These are phyloP conservation scores for Botryotinia calthae DNA, from an alignment of 2,329 filamentous ascomycete genomes.

Conservation along the genomic window DNA sequence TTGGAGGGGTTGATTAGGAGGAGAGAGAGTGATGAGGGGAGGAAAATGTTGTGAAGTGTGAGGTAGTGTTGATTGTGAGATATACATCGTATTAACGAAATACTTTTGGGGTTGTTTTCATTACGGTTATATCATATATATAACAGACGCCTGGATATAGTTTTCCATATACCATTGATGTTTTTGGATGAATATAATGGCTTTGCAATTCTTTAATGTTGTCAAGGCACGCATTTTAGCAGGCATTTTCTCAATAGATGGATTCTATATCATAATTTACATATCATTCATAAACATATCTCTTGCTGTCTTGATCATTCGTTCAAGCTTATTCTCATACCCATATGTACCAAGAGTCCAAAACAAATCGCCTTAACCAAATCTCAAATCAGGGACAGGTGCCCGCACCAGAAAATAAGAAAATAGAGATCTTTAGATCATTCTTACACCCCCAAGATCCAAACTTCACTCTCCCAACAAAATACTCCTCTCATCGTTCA, in stretches of 20 bases:
- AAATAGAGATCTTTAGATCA: neutral
- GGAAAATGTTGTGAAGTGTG: neutral
- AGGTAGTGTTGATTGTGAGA: neutral
- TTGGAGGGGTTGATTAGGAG: constrained; percentile 22
- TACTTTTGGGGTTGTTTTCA: no score
- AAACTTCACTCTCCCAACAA: constrained; percentile 25
- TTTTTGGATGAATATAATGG: neutral
- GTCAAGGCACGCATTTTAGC: neutral
- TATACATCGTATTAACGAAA: neutral
- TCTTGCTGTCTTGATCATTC: neutral
- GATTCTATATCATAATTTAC: neutral
- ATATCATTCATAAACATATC: neutral
- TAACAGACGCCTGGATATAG: neutral
- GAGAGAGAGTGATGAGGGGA: neutral
- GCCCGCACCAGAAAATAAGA: neutral
- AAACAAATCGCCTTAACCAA: neutral
- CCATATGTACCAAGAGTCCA: neutral
- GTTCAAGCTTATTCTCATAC: neutral
- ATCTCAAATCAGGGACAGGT: neutral
- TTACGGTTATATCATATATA: neutral
- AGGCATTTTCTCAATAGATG: no score
- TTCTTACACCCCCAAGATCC: neutral
- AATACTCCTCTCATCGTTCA: constrained; percentile 31
- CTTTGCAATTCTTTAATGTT: neutral
- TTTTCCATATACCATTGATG: neutral